Percentiles rank a stretch among this genome's conserved stretches.
Evolutionary conservation across 495 filamentous ascomycete species (phyloP).

Genomic region (Margaritispora aquatica): DNA sequence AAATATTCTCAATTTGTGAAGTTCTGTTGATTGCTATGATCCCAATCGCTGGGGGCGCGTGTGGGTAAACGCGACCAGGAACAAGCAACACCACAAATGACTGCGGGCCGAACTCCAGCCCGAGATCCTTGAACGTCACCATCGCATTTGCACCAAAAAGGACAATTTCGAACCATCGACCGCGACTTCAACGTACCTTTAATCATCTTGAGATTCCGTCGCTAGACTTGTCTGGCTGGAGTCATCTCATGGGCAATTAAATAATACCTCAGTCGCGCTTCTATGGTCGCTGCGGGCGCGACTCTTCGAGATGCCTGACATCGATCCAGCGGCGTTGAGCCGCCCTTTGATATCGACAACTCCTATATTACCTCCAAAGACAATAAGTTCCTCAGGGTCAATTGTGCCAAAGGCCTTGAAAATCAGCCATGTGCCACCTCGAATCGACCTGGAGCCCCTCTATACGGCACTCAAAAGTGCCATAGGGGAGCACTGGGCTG

Average conservation of each 20-base stretch:
- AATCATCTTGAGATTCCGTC: conserved; percentile 17
- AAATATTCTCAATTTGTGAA: too few relatives aligned
- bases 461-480: conserved; percentile 79
- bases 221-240: conserved; percentile 13
- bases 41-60: too few relatives aligned
- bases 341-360: conserved; percentile 56
- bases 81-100: not conserved
- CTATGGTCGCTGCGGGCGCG: conserved; percentile 15
- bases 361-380: conserved; percentile 53
- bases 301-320: conserved; percentile 60
- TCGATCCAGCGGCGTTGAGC: conserved; percentile 78
- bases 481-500: conserved; percentile 79
- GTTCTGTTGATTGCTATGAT: too few relatives aligned
- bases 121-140: conserved; percentile 14
- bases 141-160: not conserved
- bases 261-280: conserved; percentile 14
- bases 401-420: conserved; percentile 55
- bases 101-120: not conserved
- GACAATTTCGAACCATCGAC: conserved; percentile 13
- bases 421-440: conserved; percentile 59
- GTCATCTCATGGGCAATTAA: conserved; percentile 18
- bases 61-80: conserved; percentile 5
- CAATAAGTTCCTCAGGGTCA: conserved; percentile 49
- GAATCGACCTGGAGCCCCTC: conserved; percentile 85
- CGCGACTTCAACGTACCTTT: conserved; percentile 2